Base-by-base conservation (phyloP, 2,329 filamentous ascomycete species). In the Claviceps sp. region DNA sequence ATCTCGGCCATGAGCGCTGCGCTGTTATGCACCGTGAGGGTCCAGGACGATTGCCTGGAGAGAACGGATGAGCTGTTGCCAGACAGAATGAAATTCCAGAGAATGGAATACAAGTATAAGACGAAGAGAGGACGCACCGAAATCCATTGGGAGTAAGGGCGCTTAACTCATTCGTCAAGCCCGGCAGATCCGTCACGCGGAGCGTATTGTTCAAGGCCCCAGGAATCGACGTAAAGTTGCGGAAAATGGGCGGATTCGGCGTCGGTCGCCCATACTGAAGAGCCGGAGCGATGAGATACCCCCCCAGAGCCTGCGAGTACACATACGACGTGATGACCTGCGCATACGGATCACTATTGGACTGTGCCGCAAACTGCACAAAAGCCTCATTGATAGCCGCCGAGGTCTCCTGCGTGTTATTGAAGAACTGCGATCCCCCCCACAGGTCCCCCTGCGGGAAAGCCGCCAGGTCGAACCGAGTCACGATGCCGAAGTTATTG, bases 401-500 rank as follows among this genome's bases (percentile, higher is more conserved):
- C 10, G 54, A 52, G 14, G 58, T 57, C 40, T 58, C 56, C 6
- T 62, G 53, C 5, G 62, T 60, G 24, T 22, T 2, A 4, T 16
- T 24, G 7, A 45, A 45, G 5, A 16, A n/a, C 14, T 45, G 43
- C 11, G 40, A 5, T 3, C 69, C 68, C 38, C 68, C 70, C 65
- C 68, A 71, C 49, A 74, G 61, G 2, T 62, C 37, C 13, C 64
- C 66, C 14, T 64, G 65, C 1, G 64, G 60, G 46, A 68, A 65
- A 0, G 69, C 68, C 13, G 61, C 61, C 14, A 75, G 59, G 22
- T 71, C 66, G 61, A 81, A 70, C 10, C 73, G 73, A 10, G 71
- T 67, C 4, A 81, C 74, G 4, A 82, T 67, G n/a, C 73, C 78
- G 55, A 77, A 81, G 47, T 73, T 80, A 38, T 75, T 76, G 1